Base-by-base conservation (phyloP, 2,329 filamentous ascomycete genomes). In the Claviceps sp. region DNA sequence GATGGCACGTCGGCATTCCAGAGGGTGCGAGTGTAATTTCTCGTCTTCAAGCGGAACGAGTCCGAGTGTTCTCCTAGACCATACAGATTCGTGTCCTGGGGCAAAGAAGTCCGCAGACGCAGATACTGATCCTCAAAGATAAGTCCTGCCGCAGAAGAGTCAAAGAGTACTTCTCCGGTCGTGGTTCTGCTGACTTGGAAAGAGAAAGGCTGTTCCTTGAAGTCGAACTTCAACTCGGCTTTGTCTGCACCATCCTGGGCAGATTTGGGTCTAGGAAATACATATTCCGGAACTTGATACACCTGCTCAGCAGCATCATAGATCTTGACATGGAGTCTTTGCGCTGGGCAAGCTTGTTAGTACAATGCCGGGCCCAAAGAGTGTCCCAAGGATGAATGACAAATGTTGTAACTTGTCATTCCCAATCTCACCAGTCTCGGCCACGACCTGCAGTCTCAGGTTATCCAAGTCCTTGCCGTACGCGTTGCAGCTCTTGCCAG, bases 71-170 rank as follows among this genome's bases (percentile, higher is more conserved):
- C 86, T 37, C 86, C 86, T 4, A 89, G 72, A 2, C 86, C 86
- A 63, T 90, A 90, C 7, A 90, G 68, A 60, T 84, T 80, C 0
- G 85, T 82, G 52, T 80, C 69, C 1, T 76, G 65, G 0, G 85
- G 85, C 26, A 90, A 70, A 56, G 71, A 76, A 8, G 85, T 89
- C 34, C 82, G 75, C 52, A 89, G 70, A 18, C 81, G 77, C 26
- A 89, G 66, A 61, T 87, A 89, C 64, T 89, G 85, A 22, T 79
- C 78, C 66, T 89, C 81, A 59, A 88, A 89, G 45, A 90, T 70
- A 22, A 90, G 67, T 6, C 72, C 71, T 5, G 77, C 75, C 1
- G 73, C 81, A 2, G 78, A 78, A 0, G 84, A 85, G 60, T 89
- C 81, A 48, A 88, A 87, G 4, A 88, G 64, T 6, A 77, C 69